Evolutionary conservation across 306 rosid genomes (phyloP).

Genomic region (Quercus wislizeni): DNA sequence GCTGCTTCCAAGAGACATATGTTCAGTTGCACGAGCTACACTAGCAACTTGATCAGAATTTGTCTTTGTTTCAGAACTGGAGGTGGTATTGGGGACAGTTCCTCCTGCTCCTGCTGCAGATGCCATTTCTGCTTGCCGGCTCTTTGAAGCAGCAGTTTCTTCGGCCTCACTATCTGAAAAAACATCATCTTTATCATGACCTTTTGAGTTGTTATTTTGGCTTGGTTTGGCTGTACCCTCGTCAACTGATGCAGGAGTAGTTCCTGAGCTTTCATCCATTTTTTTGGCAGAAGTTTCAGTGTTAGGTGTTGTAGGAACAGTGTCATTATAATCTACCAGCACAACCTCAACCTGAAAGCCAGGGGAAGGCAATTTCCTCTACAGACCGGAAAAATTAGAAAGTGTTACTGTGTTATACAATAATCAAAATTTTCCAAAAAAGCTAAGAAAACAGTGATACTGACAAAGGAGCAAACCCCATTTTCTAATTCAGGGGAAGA

Average conservation of each 20-base stretch:
- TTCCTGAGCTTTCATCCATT: conserved; percentile 67
- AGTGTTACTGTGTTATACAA: conserved; percentile 1
- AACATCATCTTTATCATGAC: conserved; percentile 72
- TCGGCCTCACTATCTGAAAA: conserved; percentile 86
- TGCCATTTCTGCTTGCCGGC: conserved; percentile 49
- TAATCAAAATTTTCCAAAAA: conserved; percentile 6
- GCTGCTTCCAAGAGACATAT: conserved; percentile 60
- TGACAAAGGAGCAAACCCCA: conserved; percentile 16
- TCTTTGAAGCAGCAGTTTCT: conserved; percentile 60
- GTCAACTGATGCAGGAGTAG: conserved; percentile 41
- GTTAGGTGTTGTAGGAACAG: conserved; percentile 32
- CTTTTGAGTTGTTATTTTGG: conserved; percentile 34
- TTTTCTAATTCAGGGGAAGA: neutral
- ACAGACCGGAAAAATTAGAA: conserved; percentile 24
- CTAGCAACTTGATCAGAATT: conserved; percentile 49
- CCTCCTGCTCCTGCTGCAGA: conserved; percentile 43
- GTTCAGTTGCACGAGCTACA: conserved; percentile 54
- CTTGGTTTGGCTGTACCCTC: conserved; percentile 30
- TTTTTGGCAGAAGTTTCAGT: conserved; percentile 44
- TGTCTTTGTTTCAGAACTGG: conserved; percentile 41
- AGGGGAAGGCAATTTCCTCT: conserved; percentile 96
- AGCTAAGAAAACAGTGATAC: neutral
- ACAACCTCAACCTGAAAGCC: conserved; percentile 94
- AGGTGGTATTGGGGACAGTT: conserved; percentile 30
- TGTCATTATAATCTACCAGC: conserved; percentile 57